Percentiles rank a stretch among this genome's conserved stretches.
Conservation (phyloP, 371 early-diverging fungal genomes). For the Syncephalastrum sp. region DNA sequence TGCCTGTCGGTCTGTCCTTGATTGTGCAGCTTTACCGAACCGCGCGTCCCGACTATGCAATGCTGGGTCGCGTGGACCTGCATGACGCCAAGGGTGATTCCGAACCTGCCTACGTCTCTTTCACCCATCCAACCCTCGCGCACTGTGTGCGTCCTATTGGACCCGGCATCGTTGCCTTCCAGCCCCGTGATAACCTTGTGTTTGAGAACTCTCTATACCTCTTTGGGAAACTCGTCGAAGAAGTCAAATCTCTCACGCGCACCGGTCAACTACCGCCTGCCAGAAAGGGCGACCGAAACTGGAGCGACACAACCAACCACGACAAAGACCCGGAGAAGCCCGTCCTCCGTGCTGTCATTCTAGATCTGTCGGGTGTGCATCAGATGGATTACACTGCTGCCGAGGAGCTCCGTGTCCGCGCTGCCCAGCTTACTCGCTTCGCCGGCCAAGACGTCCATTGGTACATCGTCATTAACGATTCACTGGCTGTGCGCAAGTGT, state of each 20-base stretch:
- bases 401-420: conserved; percentile 59
- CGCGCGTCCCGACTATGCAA: conserved; percentile 59
- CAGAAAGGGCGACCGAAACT: conserved; percentile 43
- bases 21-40: conserved; percentile 63
- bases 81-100: conserved; percentile 18
- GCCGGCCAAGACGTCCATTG: conserved; percentile 29
- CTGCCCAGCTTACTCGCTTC: conserved; percentile 41
- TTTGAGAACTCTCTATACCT: conserved; percentile 71
- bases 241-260: conserved; percentile 33
- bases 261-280: conserved; percentile 28
- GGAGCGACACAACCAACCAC: conserved; percentile 36
- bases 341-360: conserved; percentile 59
- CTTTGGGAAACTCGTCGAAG: conserved; percentile 43
- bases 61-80: conserved; percentile 34
- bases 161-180: conserved; percentile 61
- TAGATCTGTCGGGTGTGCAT: conserved; percentile 82
- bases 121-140: conserved; percentile 29
- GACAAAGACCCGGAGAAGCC: conserved; percentile 27
- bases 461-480: conserved; percentile 60
- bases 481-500: conserved; percentile 23
- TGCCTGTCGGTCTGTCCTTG: conserved; percentile 63
- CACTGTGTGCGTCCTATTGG: conserved; percentile 42
- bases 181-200: conserved; percentile 66
- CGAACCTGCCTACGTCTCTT: conserved; percentile 18
- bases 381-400: conserved; percentile 79